phyloP scores from a whole-genome alignment of 2,329 filamentous ascomycete species.

The Geosmithia morbida region DNA sequence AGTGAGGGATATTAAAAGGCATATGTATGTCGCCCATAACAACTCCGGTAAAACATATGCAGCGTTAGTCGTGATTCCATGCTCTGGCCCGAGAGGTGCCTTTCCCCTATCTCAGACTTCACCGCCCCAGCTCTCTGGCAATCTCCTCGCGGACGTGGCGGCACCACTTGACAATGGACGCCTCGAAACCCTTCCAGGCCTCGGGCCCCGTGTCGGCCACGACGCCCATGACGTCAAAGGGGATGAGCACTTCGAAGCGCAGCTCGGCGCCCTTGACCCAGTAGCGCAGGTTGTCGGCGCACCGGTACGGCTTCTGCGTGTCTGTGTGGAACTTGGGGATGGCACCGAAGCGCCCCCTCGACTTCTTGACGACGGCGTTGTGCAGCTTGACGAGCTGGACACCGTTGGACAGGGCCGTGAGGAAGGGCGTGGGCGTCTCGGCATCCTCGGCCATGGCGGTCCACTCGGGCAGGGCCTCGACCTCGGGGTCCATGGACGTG shows the following conservation, averaged over 20 bases:
- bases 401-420: constrained; percentile 62
- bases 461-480: constrained; percentile 53
- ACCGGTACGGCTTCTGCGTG: constrained; percentile 85
- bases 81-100: constrained; percentile 2
- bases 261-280: constrained; percentile 95
- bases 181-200: constrained; percentile 72
- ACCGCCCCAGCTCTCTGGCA: constrained; percentile 41
- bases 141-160: constrained; percentile 72
- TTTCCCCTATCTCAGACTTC: no score
- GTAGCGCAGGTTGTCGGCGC: constrained; percentile 84
- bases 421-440: constrained; percentile 56
- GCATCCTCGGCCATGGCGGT: constrained; percentile 26
- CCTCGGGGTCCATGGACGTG: constrained; percentile 51
- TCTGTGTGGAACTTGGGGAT: constrained; percentile 88
- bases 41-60: constrained; percentile 3
- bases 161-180: constrained; percentile 73
- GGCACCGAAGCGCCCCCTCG: constrained; percentile 71
- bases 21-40: background rate
- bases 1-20: background rate
- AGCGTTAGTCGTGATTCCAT: constrained; percentile 2
- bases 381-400: constrained; percentile 73
- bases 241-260: constrained; percentile 76
- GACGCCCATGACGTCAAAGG: constrained; percentile 73
- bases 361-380: constrained; percentile 77
- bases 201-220: constrained; percentile 58